Evolutionary conservation across 2,329 filamentous ascomycete genomes (phyloP).

Genomic region (Talaromyces sp.): DNA sequence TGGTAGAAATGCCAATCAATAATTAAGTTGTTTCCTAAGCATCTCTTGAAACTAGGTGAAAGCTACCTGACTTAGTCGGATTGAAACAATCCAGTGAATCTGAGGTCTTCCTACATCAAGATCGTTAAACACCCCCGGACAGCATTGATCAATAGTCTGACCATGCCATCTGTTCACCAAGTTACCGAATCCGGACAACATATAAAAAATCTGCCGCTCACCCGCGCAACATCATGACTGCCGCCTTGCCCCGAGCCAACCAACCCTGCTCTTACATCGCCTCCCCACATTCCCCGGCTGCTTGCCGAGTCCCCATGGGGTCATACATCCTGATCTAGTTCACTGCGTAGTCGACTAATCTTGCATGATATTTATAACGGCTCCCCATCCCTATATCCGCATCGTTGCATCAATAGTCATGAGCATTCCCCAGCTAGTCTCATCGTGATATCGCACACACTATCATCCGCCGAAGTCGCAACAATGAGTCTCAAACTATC

Average conservation of each 20-base stretch:
- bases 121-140: no score
- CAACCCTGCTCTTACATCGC: neutral
- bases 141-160: no score
- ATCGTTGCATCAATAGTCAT: neutral
- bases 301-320: conserved; percentile 10
- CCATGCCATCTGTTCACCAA: neutral
- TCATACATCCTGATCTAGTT: neutral
- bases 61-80: no score
- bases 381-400: neutral
- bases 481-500: conserved; percentile 6
- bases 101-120: no score
- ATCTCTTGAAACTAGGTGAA: no score
- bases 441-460: neutral
- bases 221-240: neutral
- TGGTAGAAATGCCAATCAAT: no score
- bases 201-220: neutral
- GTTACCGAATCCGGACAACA: neutral
- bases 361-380: neutral
- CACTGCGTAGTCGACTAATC: neutral
- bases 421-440: neutral
- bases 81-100: no score
- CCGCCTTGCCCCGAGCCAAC: neutral
- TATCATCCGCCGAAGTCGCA: neutral
- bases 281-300: neutral
- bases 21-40: no score